These are phyloP conservation scores for Trichoderma harzianum DNA, from an alignment of 2,329 filamentous ascomycete genomes.

Conservation along the genomic window DNA sequence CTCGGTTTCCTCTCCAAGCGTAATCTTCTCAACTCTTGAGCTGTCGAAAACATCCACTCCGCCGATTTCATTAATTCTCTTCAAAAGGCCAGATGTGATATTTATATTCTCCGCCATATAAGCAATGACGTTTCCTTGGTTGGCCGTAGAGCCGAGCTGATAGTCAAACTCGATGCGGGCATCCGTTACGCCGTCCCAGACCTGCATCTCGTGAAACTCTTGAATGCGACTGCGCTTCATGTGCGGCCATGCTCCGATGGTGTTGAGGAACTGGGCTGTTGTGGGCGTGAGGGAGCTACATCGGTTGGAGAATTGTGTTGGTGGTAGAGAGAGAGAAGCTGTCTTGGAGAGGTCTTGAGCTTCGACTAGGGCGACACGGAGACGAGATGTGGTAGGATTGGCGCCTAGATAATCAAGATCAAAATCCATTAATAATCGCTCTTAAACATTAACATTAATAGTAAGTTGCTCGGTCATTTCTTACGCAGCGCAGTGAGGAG, in stretches of 20 bases:
- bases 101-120: constrained; percentile 98
- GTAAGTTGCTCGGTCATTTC: neutral
- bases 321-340: constrained; percentile 62
- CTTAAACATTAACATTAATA: neutral
- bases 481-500: constrained; percentile 72
- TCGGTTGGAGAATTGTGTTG: constrained; percentile 79
- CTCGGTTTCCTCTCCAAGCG: constrained; percentile 65
- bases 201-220: constrained; percentile 92
- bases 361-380: constrained; percentile 87
- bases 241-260: constrained; percentile 82
- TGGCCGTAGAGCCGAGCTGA: constrained; percentile 41
- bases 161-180: constrained; percentile 88
- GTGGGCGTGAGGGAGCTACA: constrained; percentile 92
- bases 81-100: constrained; percentile 73
- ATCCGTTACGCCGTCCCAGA: constrained; percentile 92
- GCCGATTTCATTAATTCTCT: constrained; percentile 66
- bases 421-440: neutral
- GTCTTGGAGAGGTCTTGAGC: constrained; percentile 75
- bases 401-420: constrained; percentile 57
- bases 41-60: constrained; percentile 70
- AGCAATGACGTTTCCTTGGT: constrained; percentile 65
- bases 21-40: constrained; percentile 75
- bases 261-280: constrained; percentile 76
- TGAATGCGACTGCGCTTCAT: constrained; percentile 72
- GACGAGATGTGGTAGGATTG: constrained; percentile 68